phyloP scores from a whole-genome alignment of 208 protist species.

The Willaertia magna region DNA sequence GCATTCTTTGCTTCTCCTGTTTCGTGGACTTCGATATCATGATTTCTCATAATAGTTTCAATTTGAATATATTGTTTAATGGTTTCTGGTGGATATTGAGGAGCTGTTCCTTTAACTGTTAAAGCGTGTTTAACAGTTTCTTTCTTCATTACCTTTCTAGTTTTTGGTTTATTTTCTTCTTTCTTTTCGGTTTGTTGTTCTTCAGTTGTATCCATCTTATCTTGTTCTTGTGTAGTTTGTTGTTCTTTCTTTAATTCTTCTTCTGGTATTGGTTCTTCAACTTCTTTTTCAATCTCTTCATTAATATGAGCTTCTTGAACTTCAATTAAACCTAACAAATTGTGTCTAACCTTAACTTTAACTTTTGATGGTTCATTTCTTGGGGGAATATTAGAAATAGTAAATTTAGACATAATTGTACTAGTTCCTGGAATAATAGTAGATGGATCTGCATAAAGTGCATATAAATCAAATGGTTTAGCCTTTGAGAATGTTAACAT shows the following conservation, averaged over 20 bases:
- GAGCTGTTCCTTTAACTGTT: slow-evolving; percentile 34
- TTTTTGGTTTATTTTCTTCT: slow-evolving; percentile 10
- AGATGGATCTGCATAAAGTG: slow-evolving; percentile 54
- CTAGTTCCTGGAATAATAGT: slow-evolving; percentile 26
- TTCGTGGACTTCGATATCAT: slow-evolving; percentile 44
- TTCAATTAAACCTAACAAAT: slow-evolving; percentile 42
- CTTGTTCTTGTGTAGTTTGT: slow-evolving; percentile 22
- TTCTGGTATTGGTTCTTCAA: slow-evolving; percentile 13
- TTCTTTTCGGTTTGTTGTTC: slow-evolving; percentile 23
- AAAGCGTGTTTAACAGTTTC: slow-evolving; percentile 34
- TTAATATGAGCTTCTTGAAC: slow-evolving; percentile 50
- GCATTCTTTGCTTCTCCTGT: slow-evolving; percentile 69
- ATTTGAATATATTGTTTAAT: slow-evolving; percentile 42
- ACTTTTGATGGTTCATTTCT: slow-evolving; percentile 31
- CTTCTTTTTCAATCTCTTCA: slow-evolving; percentile 59
- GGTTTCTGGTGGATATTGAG: neutral
- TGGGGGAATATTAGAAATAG: slow-evolving; percentile 27
- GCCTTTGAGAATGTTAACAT: slow-evolving; percentile 50
- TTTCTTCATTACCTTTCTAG: slow-evolving; percentile 32
- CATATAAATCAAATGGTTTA: slow-evolving; percentile 55
- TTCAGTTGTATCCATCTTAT: slow-evolving; percentile 29
- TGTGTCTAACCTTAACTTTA: slow-evolving; percentile 50
- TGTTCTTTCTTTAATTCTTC: slow-evolving; percentile 27
- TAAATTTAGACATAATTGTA: neutral
- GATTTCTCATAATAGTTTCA: slow-evolving; percentile 59